phyloP scores from a whole-genome alignment of 257 asterid species.

The Solanum bulbocastanum region DNA sequence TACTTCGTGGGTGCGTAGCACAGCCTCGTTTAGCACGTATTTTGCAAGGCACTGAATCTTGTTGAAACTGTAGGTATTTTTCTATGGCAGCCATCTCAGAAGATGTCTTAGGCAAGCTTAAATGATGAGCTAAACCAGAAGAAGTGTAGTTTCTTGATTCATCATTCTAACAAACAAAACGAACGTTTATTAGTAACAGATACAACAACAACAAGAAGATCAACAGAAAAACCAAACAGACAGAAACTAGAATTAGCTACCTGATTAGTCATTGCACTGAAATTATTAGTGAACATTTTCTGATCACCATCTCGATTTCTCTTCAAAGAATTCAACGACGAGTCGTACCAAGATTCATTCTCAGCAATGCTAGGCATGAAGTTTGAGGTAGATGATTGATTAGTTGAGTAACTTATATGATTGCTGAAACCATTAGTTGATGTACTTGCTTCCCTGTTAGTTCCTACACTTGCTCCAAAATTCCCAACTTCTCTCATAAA shows the following conservation, averaged over 20 bases:
- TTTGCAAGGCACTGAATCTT: slow-evolving; percentile 60
- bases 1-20: slow-evolving; percentile 93
- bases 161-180: slow-evolving; percentile 24
- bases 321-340: slow-evolving; percentile 45
- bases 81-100: slow-evolving; percentile 44
- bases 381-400: slow-evolving; percentile 36
- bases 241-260: slow-evolving; percentile 6
- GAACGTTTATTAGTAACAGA: background rate
- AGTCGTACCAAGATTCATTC: slow-evolving; percentile 48
- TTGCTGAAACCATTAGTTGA: slow-evolving; percentile 33
- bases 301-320: slow-evolving; percentile 54
- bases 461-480: slow-evolving; percentile 32
- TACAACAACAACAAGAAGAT: background rate
- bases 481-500: slow-evolving; percentile 60
- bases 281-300: slow-evolving; percentile 36
- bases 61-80: slow-evolving; percentile 58
- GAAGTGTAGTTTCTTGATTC: slow-evolving; percentile 27
- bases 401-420: slow-evolving; percentile 42
- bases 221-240: background rate
- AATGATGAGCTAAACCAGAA: slow-evolving; percentile 52
- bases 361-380: slow-evolving; percentile 92
- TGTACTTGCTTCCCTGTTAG: slow-evolving; percentile 26
- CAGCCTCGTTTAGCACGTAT: slow-evolving; percentile 81
- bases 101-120: slow-evolving; percentile 72
- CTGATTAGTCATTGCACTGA: slow-evolving; percentile 39